Conservation (phyloP, 164 flowering plant species). For the Tinospora cordifolia region DNA sequence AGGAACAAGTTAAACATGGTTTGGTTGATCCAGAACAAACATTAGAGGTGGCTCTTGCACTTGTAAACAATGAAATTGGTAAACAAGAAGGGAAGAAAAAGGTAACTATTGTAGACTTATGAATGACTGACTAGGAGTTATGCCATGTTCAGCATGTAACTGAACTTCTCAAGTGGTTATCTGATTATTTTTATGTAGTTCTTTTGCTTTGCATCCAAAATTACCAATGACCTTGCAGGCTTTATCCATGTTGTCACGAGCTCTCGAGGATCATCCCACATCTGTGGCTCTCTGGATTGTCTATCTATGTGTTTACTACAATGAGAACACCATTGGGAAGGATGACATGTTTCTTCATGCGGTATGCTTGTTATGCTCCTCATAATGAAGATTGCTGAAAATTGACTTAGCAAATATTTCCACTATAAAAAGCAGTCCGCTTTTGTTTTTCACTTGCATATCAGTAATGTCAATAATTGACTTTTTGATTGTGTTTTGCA, state of each 20-base stretch:
- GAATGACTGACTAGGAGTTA: conserved; percentile 1
- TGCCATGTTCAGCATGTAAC: not conserved
- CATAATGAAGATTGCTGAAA: not conserved
- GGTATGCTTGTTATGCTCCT: conserved; percentile 42
- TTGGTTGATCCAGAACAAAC: conserved; percentile 35
- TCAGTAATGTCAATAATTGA: no score
- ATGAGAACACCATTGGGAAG: conserved; percentile 36
- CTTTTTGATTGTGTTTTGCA: no score
- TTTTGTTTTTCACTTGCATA: no score
- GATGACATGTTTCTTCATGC: conserved; percentile 70
- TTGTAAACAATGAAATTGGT: conserved; percentile 38
- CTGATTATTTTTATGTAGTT: not conserved
- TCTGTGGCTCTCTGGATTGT: conserved; percentile 61
- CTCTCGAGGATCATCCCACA: conserved; percentile 57
- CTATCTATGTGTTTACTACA: conserved; percentile 59
- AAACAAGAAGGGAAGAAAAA: conserved; percentile 43
- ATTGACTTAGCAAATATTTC: not conserved
- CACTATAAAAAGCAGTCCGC: no score
- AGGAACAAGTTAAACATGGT: conserved; percentile 40
- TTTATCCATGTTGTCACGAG: conserved; percentile 50
- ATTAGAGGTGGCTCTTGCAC: conserved; percentile 58
- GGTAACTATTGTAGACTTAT: conserved; percentile 33
- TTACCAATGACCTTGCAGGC: conserved; percentile 41
- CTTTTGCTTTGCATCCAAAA: not conserved
- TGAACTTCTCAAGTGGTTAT: not conserved